phyloP scores from a whole-genome alignment of 179 eudicot species.

The Monotropa hypopitys region DNA sequence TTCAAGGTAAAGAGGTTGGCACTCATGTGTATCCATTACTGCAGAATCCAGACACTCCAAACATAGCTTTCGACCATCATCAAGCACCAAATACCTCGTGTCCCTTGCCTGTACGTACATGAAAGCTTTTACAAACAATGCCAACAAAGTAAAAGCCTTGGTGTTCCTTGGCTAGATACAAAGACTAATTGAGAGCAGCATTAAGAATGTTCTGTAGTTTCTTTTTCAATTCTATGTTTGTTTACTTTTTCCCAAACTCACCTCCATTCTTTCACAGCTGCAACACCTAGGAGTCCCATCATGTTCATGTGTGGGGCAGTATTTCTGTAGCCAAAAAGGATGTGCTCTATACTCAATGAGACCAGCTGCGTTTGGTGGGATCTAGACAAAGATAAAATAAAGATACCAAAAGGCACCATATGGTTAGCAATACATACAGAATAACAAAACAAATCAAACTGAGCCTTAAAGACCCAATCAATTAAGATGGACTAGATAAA shows the following conservation, averaged over 20 bases:
- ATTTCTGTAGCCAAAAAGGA: conserved; percentile 95
- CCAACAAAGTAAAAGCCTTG: not conserved
- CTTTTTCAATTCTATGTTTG: not conserved
- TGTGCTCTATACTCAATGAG: conserved; percentile 94
- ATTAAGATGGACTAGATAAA: no score
- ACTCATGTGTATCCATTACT: conserved; percentile 91
- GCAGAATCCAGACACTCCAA: conserved; percentile 89
- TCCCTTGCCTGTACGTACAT: conserved; percentile 51
- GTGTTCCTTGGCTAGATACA: not conserved
- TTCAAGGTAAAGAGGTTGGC: conserved; percentile 94
- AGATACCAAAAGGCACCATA: conserved; percentile 4
- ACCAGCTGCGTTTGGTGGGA: conserved; percentile 69
- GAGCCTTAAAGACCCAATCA: not conserved
- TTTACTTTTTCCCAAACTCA: conserved; percentile 16
- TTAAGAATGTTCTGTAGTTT: not conserved
- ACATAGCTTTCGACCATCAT: conserved; percentile 93
- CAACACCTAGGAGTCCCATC: conserved; percentile 93
- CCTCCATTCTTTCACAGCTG: conserved; percentile 99
- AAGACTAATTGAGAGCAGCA: not conserved
- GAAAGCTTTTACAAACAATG: conserved; percentile 4
- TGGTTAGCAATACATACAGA: not conserved
- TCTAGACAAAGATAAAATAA: conserved; percentile 24
- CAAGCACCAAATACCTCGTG: conserved; percentile 58
- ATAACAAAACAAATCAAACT: not conserved
- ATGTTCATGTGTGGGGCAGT: conserved; percentile 83